A percentile compares a stretch with the other conserved stretches of the same genome.
These are phyloP conservation scores for Ophiocordyceps unilateralis DNA, from an alignment of 2,329 filamentous ascomycete species.

Conservation along the genomic window DNA sequence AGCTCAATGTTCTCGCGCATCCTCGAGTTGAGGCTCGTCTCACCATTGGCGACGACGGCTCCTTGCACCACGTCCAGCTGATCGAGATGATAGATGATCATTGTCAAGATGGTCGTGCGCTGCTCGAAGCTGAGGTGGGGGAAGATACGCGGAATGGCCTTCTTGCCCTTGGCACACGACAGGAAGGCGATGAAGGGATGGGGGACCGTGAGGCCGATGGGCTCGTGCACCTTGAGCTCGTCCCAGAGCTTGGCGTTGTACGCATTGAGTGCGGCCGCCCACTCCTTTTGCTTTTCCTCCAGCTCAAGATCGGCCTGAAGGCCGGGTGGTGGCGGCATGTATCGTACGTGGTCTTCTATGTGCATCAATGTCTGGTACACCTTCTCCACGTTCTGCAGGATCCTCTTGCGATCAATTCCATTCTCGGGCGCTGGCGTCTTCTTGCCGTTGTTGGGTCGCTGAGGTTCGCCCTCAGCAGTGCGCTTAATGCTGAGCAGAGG, in stretches of 20 bases:
- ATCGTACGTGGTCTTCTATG: conserved; percentile 82
- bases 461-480: conserved; percentile 44
- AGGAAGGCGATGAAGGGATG: conserved; percentile 96
- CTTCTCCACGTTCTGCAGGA: conserved; percentile 72
- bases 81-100: conserved; percentile 89
- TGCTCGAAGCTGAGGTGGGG: conserved; percentile 84
- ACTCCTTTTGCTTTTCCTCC: conserved; percentile 60
- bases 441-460: conserved; percentile 33
- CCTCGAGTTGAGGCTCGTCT: conserved; percentile 52
- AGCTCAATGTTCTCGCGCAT: conserved; percentile 86
- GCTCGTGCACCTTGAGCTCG: conserved; percentile 81
- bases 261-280: conserved; percentile 39
- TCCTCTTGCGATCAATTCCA: conserved; percentile 64
- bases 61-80: conserved; percentile 76
- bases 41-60: conserved; percentile 57
- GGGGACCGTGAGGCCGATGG: conserved; percentile 56
- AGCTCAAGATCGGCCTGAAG: conserved; percentile 44
- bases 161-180: conserved; percentile 90
- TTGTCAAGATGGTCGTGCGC: conserved; percentile 84
- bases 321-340: conserved; percentile 46
- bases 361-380: conserved; percentile 82
- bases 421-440: conserved; percentile 15
- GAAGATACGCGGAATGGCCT: conserved; percentile 87
- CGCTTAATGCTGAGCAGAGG: conserved; percentile 92
- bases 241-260: conserved; percentile 72